Conservation (phyloP, 2,329 filamentous ascomycete species). For the Penicillium rolfsii region DNA sequence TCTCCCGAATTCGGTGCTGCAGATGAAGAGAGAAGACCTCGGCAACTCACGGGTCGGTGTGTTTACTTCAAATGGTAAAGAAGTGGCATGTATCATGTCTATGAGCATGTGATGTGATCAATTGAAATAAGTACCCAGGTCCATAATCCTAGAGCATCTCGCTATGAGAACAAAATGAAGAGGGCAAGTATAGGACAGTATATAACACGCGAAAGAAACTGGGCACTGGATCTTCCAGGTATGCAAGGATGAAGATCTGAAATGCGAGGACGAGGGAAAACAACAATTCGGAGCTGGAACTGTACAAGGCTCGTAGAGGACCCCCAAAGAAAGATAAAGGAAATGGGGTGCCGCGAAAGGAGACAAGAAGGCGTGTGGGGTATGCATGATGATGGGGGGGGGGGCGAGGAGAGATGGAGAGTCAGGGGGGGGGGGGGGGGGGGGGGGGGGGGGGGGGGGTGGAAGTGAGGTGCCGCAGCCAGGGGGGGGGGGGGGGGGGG, state of each 20-base stretch:
- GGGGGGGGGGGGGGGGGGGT: too few species aligned
- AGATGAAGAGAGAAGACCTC: not conserved
- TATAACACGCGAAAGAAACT: conserved; percentile 5
- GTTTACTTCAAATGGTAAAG: not conserved
- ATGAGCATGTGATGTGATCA: not conserved
- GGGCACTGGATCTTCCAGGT: conserved; percentile 10
- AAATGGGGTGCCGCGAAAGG: not conserved
- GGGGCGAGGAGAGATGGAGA: not conserved
- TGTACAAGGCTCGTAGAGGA: conserved; percentile 26
- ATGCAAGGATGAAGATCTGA: conserved; percentile 19
- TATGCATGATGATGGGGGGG: conserved; percentile 10
- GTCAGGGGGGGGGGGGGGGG: conserved; percentile 4
- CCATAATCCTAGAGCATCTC: conserved; percentile 1
- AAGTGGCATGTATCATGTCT: not conserved
- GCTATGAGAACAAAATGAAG: not conserved
- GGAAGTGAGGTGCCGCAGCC: not conserved
- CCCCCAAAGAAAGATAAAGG: not conserved
- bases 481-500: conserved; percentile 15
- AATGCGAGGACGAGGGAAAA: conserved; percentile 5
- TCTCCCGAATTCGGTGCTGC: not conserved
- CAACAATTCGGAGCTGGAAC: conserved; percentile 16
- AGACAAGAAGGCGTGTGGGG: conserved; percentile 10
- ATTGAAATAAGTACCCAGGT: not conserved
- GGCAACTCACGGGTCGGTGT: not conserved
- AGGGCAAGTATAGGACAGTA: conserved; percentile 2